Evolutionary conservation across 768 basidiomycete genomes (phyloP), one percentile per base, ranked within the genome.

Genomic region (Agrocybe pediades): DNA sequence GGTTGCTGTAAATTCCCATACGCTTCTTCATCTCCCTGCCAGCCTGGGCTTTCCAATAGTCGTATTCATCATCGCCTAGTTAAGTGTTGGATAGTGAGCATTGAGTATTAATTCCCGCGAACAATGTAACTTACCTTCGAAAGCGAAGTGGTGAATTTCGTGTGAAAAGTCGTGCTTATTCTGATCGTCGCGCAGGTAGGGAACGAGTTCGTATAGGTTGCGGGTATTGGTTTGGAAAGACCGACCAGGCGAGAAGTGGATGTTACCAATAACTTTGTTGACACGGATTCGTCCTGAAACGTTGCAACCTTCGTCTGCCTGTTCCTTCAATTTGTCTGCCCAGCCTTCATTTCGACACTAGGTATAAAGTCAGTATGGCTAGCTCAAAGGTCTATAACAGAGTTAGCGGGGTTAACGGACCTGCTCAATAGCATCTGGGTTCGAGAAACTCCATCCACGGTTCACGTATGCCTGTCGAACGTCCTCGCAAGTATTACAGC

Each of bases 191-290:
- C 86, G 84, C 39, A 99, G 83, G 73, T 98, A 99, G 0, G 97
- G 97, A 2, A 98, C 95, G 46, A 98, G 83, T 56, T 94, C 92
- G 65, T 93, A 86, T 40, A 91, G 77, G 69, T 91, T 85, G 57
- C 88, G 85, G 48, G 80, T 74, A 65, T 86, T 87, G 40, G 85
- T 79, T 69, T 95, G 95, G 88, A 95, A 99, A n/a, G 93, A 92
- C 41, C 88, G 84, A 25, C 97, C 97, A 1, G 94, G 95, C 5
- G 92, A 94, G 62, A 98, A 82, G 66, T 97, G 92, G 68, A 98
- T 90, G 72, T 92, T 97, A 51, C 96, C 95, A 58, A 94, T 82
- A 58, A 98, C 96, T 71, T 98, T 97, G 82, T 98, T 98, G 51
- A 98, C 92, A 51, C 89, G 90, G 55, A 99, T 83, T 49, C 87